phyloP scores from a whole-genome alignment of 441 rosid genomes.

The Biscutella laevigata region DNA sequence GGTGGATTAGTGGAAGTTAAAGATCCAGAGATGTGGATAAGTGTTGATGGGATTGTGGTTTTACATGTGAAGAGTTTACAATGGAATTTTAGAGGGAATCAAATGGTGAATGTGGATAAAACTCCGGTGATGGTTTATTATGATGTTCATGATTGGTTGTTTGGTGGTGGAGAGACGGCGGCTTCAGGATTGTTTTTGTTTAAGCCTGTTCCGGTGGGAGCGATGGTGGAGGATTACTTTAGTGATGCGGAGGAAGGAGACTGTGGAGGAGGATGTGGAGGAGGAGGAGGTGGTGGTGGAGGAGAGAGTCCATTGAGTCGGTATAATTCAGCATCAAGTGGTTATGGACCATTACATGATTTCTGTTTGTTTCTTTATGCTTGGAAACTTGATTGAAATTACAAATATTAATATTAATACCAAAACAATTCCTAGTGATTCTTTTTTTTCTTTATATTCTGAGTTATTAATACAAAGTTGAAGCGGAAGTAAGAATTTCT shows the following conservation, averaged over 20 bases:
- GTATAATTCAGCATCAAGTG: constrained; percentile 26
- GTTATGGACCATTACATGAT: constrained; percentile 32
- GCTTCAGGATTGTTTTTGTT: constrained; percentile 51
- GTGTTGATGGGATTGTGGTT: constrained; percentile 62
- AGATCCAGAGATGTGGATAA: constrained; percentile 75
- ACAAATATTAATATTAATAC: no score
- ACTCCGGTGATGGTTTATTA: constrained; percentile 61
- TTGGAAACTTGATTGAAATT: constrained; percentile 57
- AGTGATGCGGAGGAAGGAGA: constrained; percentile 24
- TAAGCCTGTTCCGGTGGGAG: constrained; percentile 39
- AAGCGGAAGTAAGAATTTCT: no score
- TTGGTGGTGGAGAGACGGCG: constrained; percentile 27
- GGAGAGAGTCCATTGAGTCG: constrained; percentile 30
- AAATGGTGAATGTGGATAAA: constrained; percentile 47
- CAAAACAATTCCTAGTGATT: no score
- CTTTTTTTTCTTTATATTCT: no score
- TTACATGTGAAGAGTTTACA: constrained; percentile 69
- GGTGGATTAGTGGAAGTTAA: neutral
- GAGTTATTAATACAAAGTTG: no score
- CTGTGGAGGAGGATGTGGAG: constrained; percentile 23
- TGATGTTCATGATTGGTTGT: constrained; percentile 88
- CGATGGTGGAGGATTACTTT: constrained; percentile 18
- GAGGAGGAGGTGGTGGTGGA: no score
- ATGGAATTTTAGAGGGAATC: constrained; percentile 83
- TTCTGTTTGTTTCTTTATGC: constrained; percentile 85